phyloP scores from a whole-genome alignment of 1,284 basidiomycete species.

The Phellinidium pouzarii region DNA sequence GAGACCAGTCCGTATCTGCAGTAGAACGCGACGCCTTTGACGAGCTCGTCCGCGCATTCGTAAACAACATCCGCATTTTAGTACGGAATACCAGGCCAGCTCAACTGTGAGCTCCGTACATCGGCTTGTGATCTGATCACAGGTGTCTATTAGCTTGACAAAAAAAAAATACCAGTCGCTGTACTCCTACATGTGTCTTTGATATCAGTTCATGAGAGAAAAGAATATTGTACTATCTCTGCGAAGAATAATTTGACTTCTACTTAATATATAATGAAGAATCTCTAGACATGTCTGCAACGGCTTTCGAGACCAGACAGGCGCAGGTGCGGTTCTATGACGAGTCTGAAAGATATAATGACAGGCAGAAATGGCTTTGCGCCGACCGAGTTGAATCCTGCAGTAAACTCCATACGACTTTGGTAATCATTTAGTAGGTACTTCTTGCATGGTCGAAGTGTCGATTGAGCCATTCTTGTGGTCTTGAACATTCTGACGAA shows the following conservation, averaged over 20 bases:
- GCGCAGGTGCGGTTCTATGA: no score
- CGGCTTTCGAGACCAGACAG: no score
- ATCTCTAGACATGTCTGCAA: no score
- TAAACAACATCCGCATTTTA: conserved; percentile 72
- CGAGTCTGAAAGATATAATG: no score
- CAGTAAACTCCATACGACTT: neutral
- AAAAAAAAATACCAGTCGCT: no score
- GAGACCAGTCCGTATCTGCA: conserved; percentile 49
- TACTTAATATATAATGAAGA: no score
- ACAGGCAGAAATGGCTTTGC: no score
- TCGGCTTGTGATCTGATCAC: neutral
- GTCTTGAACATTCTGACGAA: conserved; percentile 25
- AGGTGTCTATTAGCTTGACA: neutral
- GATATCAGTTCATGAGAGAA: no score
- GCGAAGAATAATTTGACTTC: no score
- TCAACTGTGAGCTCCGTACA: neutral
- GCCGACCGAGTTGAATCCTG: neutral
- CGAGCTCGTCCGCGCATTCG: conserved; percentile 75
- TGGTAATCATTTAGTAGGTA: neutral
- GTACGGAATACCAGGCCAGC: conserved; percentile 49
- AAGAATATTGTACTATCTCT: no score
- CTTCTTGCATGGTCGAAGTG: conserved; percentile 19
- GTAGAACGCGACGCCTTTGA: conserved; percentile 68
- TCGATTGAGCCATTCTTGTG: conserved; percentile 25
- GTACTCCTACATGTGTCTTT: no score